These are phyloP conservation scores for Bertia moriformis DNA, from an alignment of 2,329 filamentous ascomycete species.

Conservation along the genomic window DNA sequence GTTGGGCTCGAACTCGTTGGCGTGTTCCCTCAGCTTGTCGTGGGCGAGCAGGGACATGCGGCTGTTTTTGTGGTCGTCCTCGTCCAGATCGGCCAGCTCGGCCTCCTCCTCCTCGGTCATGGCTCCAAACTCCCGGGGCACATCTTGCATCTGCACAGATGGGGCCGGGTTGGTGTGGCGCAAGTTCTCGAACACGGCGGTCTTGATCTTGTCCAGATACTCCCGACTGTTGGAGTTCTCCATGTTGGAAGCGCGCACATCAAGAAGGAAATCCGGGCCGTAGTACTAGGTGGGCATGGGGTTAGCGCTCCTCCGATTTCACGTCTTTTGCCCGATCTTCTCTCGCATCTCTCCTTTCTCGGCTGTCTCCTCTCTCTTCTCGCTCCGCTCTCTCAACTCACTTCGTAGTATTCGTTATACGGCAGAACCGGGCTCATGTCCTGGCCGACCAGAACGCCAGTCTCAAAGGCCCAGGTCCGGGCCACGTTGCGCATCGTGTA, in stretches of 20 bases:
- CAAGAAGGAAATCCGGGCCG: conserved; percentile 75
- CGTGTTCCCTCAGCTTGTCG: conserved; percentile 63
- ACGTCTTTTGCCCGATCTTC: too few species aligned
- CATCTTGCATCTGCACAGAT: conserved; percentile 79
- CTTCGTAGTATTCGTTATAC: conserved; percentile 89
- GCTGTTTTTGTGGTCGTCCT: conserved; percentile 72
- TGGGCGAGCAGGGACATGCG: conserved; percentile 69
- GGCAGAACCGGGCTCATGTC: conserved; percentile 72
- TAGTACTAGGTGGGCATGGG: too few species aligned
- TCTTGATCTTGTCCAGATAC: conserved; percentile 70
- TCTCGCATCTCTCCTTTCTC: conserved; percentile 23
- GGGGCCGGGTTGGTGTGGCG: conserved; percentile 74
- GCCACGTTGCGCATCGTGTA: conserved; percentile 97
- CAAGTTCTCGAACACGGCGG: conserved; percentile 72
- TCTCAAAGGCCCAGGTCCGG: conserved; percentile 93
- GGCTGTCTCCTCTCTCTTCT: conserved; percentile 15
- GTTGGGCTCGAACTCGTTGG: conserved; percentile 73
- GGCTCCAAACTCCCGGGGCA: conserved; percentile 46
- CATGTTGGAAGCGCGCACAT: conserved; percentile 76
- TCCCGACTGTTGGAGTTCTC: conserved; percentile 79
- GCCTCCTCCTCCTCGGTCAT: conserved; percentile 56
- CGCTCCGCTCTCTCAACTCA: conserved; percentile 15
- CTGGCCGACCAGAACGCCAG: conserved; percentile 72
- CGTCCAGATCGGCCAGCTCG: conserved; percentile 57
- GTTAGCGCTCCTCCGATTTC: too few species aligned